A percentile compares a stretch with the other conserved stretches of the same genome.
Conservation (phyloP, 2,329 filamentous ascomycete species). For the Cladophialophora psammophila region DNA sequence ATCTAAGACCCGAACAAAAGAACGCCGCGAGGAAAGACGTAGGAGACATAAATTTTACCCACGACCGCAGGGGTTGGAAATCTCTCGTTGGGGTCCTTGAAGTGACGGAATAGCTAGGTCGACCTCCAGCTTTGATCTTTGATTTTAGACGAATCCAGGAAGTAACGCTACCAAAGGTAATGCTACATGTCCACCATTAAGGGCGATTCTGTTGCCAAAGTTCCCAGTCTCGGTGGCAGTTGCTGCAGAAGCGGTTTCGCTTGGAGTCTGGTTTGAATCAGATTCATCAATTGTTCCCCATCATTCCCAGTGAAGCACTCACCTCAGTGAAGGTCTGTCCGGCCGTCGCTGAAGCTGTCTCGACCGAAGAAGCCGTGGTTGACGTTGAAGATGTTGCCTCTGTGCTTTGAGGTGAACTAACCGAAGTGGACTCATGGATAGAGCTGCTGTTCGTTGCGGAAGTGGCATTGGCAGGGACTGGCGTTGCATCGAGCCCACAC, state of each 20-base stretch:
- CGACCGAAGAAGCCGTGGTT: constrained; percentile 2
- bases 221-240: neutral
- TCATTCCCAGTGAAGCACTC: neutral
- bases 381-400: constrained; percentile 2
- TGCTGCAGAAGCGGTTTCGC: neutral
- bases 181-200: neutral
- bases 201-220: neutral
- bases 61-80: too few species aligned
- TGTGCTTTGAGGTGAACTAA: constrained; percentile 22
- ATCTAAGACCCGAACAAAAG: too few species aligned
- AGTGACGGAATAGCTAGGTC: neutral
- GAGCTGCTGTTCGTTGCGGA: constrained; percentile 28
- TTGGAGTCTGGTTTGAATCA: neutral
- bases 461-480: constrained; percentile 28
- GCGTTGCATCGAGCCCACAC: constrained; percentile 39
- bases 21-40: too few species aligned
- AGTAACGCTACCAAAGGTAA: neutral
- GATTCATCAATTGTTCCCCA: neutral
- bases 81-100: too few species aligned
- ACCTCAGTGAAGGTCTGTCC: neutral
- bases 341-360: neutral
- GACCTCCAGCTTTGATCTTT: neutral
- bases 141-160: neutral
- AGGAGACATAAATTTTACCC: too few species aligned
- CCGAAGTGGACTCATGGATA: constrained; percentile 38